Conservation (phyloP, 2,329 filamentous ascomycete genomes). For the Phyllosticta citrichinensis region DNA sequence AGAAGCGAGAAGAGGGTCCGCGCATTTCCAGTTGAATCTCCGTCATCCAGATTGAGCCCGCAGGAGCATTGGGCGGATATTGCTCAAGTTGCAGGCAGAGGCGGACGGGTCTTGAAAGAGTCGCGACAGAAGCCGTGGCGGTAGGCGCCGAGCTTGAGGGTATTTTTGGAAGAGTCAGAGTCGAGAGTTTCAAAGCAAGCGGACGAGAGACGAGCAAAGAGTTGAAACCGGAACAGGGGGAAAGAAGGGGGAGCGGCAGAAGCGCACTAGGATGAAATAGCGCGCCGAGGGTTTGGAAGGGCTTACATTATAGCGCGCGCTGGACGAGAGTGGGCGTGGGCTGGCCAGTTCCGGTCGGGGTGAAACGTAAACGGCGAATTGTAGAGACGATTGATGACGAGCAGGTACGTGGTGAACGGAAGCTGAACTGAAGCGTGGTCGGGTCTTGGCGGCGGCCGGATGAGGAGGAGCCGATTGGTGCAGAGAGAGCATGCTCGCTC, state of each 20-base stretch:
- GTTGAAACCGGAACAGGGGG: background rate
- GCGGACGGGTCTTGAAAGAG: background rate
- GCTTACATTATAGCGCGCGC: background rate
- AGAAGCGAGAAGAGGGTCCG: background rate
- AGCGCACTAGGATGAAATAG: background rate
- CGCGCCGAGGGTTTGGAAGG: background rate
- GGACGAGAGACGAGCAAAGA: background rate
- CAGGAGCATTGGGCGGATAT: background rate
- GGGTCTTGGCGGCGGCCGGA: background rate
- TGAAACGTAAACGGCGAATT: background rate
- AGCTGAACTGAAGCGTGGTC: no score
- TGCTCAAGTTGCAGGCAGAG: background rate
- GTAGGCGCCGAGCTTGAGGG: background rate
- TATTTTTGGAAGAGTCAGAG: background rate
- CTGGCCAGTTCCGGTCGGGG: background rate
- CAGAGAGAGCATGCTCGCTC: background rate
- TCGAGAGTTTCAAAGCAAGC: background rate
- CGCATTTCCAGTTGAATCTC: background rate
- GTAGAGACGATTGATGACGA: no score
- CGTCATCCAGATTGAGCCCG: background rate
- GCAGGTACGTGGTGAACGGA: background rate
- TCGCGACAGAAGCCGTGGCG: background rate
- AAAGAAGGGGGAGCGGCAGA: background rate
- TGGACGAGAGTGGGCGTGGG: background rate
- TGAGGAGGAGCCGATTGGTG: slow-evolving; percentile 2